A percentile compares a stretch with the other conserved stretches of the same genome.
Conservation (phyloP, 148 eudicot species). For the Rhododendron williamsianum region DNA sequence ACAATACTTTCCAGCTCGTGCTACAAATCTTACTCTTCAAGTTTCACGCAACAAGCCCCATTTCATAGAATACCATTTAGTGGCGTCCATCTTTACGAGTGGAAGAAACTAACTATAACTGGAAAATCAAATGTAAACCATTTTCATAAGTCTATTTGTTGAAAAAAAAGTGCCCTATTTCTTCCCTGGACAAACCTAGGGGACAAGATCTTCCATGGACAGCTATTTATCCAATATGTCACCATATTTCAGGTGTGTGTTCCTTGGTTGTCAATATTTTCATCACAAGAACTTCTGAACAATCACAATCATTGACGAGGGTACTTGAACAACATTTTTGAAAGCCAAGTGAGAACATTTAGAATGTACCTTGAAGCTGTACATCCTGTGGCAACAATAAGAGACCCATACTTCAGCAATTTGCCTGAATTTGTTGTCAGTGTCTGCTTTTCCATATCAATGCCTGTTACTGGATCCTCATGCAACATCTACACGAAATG, state of each 20-base stretch:
- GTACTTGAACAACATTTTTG: neutral
- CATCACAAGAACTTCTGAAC: neutral
- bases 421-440: slow-evolving; percentile 85
- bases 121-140: neutral
- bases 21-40: neutral
- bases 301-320: neutral
- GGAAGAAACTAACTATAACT: neutral
- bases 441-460: slow-evolving; percentile 77
- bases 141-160: neutral
- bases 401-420: slow-evolving; percentile 80
- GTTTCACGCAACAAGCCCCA: neutral
- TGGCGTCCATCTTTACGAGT: neutral
- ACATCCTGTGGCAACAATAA: slow-evolving; percentile 89
- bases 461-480: slow-evolving; percentile 72
- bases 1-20: neutral
- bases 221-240: neutral
- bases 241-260: neutral
- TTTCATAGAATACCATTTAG: neutral
- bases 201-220: neutral
- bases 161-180: neutral
- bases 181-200: neutral
- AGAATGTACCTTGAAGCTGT: slow-evolving; percentile 78
- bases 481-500: slow-evolving; percentile 53
- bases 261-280: neutral
- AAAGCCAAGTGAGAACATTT: neutral